A percentile compares a stretch with the other conserved stretches of the same genome.
Conservation (phyloP, 1,139 yeast species). For the Diutina mesorugosa region DNA sequence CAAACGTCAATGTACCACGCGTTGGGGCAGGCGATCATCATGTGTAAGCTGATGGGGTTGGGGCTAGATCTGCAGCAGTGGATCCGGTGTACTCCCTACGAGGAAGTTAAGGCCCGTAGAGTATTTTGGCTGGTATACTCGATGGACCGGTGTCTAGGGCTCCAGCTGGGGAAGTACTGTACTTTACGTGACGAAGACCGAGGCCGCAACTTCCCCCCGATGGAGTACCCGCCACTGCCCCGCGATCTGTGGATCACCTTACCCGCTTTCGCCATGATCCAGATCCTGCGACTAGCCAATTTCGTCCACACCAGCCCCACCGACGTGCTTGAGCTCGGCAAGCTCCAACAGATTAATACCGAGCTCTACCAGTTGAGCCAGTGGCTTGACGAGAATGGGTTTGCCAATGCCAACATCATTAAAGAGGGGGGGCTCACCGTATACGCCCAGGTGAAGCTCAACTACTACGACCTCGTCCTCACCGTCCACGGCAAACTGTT, state of each 20-base stretch:
- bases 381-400: constrained; percentile 28
- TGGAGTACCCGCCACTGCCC: constrained; percentile 9
- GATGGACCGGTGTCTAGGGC: constrained; percentile 40
- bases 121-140: constrained; percentile 48
- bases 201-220: constrained; percentile 19
- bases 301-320: constrained; percentile 17
- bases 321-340: constrained; percentile 17
- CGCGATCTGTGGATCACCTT: constrained; percentile 41
- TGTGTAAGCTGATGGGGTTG: constrained; percentile 47
- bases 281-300: constrained; percentile 26
- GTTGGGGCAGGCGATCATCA: constrained; percentile 38
- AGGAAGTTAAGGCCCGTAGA: constrained; percentile 35
- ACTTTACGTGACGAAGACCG: constrained; percentile 27
- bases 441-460: constrained; percentile 26
- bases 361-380: constrained; percentile 16
- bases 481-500: constrained; percentile 24
- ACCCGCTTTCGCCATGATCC: constrained; percentile 36
- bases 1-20: constrained; percentile 45
- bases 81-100: constrained; percentile 20
- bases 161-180: constrained; percentile 41
- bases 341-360: constrained; percentile 21
- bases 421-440: constrained; percentile 6
- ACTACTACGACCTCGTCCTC: constrained; percentile 26
- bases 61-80: constrained; percentile 9
- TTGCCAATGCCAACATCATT: constrained; percentile 14